These are phyloP conservation scores for Wickerhamiella infanticola DNA, from an alignment of 1,139 yeast species.

Conservation along the genomic window DNA sequence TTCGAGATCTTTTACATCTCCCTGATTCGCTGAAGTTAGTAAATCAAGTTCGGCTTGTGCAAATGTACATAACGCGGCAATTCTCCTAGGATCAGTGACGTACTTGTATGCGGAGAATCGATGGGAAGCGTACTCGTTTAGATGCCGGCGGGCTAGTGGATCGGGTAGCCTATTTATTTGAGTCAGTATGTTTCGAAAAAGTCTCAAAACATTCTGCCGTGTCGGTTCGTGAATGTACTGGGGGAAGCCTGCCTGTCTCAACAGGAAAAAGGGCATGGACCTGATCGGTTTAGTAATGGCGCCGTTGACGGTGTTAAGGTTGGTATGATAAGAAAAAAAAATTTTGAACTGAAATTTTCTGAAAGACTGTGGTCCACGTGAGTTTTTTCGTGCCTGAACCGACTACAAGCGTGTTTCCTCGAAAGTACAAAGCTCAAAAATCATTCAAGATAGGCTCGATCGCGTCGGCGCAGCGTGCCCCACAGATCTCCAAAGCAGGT, in stretches of 20 bases:
- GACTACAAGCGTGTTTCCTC: too few relatives aligned
- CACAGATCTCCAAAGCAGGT: too few relatives aligned
- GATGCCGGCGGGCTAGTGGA: slow-evolving; percentile 2
- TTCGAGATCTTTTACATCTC: slow-evolving; percentile 1
- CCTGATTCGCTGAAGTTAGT: not conserved
- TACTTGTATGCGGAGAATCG: slow-evolving; percentile 4
- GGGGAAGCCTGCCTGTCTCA: slow-evolving; percentile 2
- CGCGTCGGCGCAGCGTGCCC: too few relatives aligned
- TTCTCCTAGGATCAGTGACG: slow-evolving; percentile 2
- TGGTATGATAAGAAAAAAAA: too few relatives aligned
- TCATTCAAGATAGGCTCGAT: too few relatives aligned
- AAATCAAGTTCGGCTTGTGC: slow-evolving; percentile 2
- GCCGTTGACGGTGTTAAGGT: too few relatives aligned
- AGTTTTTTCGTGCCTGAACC: too few relatives aligned
- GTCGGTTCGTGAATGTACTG: slow-evolving; percentile 3
- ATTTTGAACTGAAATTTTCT: too few relatives aligned
- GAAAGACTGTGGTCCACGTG: too few relatives aligned
- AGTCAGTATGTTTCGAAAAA: slow-evolving; percentile 2
- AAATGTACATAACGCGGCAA: slow-evolving; percentile 2
- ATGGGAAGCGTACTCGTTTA: slow-evolving; percentile 3
- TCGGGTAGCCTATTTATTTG: not conserved
- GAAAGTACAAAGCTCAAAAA: too few relatives aligned
- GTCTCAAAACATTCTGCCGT: not conserved
- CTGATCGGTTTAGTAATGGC: not conserved
- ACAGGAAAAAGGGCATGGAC: not conserved